phyloP scores from a whole-genome alignment of 768 basidiomycete species.

The Chlorophyllum brunneum region DNA sequence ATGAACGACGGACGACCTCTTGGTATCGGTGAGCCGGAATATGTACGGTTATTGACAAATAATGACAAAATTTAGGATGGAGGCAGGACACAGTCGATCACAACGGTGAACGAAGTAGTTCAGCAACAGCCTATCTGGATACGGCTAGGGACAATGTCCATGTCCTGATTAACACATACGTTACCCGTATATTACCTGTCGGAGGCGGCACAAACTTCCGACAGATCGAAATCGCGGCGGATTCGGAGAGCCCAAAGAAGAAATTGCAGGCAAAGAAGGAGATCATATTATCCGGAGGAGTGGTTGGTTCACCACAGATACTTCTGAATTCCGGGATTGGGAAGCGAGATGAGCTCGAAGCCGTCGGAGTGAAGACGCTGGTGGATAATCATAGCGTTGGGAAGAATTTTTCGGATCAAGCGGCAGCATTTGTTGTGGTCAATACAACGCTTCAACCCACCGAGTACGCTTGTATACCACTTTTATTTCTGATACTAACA shows the following conservation, averaged over 20 bases:
- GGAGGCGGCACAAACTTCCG: constrained; percentile 19
- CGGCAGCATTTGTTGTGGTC: background rate
- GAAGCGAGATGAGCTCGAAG: background rate
- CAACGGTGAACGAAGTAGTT: constrained; percentile 18
- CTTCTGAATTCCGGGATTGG: constrained; percentile 8
- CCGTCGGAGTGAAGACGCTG: background rate
- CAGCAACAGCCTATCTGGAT: constrained; percentile 24
- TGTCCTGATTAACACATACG: constrained; percentile 14
- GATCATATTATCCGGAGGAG: background rate
- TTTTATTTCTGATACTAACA: background rate
- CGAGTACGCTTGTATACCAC: background rate
- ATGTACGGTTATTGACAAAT: constrained; percentile 22
- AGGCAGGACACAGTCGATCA: constrained; percentile 5
- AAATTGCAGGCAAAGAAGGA: constrained; percentile 1
- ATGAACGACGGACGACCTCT: constrained; percentile 6
- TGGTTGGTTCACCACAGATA: constrained; percentile 1
- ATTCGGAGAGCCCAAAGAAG: background rate
- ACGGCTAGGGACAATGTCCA: constrained; percentile 10
- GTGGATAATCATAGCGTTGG: constrained; percentile 8
- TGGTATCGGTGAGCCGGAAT: constrained; percentile 7
- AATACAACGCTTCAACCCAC: background rate
- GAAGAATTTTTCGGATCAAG: constrained; percentile 5
- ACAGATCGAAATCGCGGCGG: constrained; percentile 19
- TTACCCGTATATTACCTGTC: constrained; percentile 11
- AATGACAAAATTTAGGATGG: constrained; percentile 5